These are phyloP conservation scores for Eremochloa ophiuroides DNA, from an alignment of 176 grass and related monocot genomes.

Conservation along the genomic window DNA sequence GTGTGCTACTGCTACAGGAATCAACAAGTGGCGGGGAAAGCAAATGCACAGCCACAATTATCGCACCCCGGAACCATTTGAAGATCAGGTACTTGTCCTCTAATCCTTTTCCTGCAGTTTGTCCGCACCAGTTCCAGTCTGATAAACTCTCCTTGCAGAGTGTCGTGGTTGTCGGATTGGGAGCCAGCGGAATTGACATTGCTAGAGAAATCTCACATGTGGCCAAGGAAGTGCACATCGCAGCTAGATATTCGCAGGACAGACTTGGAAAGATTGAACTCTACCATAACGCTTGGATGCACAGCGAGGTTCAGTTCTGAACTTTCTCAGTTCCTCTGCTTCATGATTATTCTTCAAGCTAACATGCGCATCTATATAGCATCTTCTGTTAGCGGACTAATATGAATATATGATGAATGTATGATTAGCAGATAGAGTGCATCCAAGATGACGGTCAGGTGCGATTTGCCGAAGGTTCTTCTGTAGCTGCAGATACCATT, in stretches of 20 bases:
- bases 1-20: neutral
- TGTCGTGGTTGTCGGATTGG: constrained; percentile 52
- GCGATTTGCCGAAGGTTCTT: constrained; percentile 30
- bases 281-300: constrained; percentile 42
- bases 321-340: neutral
- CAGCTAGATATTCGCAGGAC: constrained; percentile 7
- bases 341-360: neutral
- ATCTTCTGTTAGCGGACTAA: neutral
- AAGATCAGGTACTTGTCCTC: constrained; percentile 25
- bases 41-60: constrained; percentile 69
- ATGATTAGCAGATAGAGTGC: constrained; percentile 29
- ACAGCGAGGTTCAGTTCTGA: constrained; percentile 29
- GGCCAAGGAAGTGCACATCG: constrained; percentile 45
- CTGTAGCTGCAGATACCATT: constrained; percentile 33
- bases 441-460: constrained; percentile 35
- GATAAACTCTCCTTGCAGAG: neutral
- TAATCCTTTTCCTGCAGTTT: neutral
- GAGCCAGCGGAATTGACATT: constrained; percentile 44
- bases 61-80: constrained; percentile 42
- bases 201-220: constrained; percentile 42
- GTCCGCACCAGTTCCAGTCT: neutral
- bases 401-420: neutral
- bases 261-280: constrained; percentile 31
- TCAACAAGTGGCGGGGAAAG: constrained; percentile 36
- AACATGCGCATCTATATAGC: neutral